Percentiles rank a stretch among this genome's conserved stretches.
phyloP scores from a whole-genome alignment of 441 rosid genomes.

The Croton laevigatus region DNA sequence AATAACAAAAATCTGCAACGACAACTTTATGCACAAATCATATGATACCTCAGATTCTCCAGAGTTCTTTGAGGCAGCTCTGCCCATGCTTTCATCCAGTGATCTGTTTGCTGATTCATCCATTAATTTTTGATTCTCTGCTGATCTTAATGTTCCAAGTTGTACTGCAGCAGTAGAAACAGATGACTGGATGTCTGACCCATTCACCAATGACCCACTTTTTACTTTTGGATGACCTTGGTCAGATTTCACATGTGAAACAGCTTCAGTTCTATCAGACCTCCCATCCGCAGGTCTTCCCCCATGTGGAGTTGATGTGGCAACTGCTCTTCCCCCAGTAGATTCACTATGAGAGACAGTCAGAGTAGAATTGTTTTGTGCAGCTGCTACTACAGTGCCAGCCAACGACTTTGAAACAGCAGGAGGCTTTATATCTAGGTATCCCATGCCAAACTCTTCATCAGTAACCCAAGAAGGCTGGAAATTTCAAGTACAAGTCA shows the following conservation, averaged over 20 bases:
- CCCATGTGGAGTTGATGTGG: constrained; percentile 43
- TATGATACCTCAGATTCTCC: constrained; percentile 73
- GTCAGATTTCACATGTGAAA: constrained; percentile 56
- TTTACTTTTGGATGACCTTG: constrained; percentile 57
- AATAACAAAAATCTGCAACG: too few species aligned
- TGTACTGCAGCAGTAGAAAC: constrained; percentile 37
- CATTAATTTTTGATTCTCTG: constrained; percentile 53
- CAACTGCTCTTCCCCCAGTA: constrained; percentile 44
- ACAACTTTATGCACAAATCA: neutral
- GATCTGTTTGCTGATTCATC: constrained; percentile 50
- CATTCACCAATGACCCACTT: constrained; percentile 50
- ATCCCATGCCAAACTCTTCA: constrained; percentile 99
- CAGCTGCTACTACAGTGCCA: constrained; percentile 31
- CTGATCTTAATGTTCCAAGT: constrained; percentile 35
- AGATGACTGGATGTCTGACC: constrained; percentile 51
- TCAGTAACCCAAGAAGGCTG: constrained; percentile 99
- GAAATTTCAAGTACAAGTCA: constrained; percentile 21
- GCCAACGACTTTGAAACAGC: constrained; percentile 54
- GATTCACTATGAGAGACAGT: constrained; percentile 57
- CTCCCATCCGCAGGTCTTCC: constrained; percentile 73
- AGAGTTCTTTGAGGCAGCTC: constrained; percentile 50
- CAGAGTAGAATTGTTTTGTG: constrained; percentile 51
- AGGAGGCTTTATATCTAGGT: constrained; percentile 83
- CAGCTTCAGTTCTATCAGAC: constrained; percentile 56
- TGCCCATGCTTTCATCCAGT: constrained; percentile 49